These are phyloP conservation scores for Blakeslea trispora DNA, from an alignment of 371 early-diverging fungal species.

Conservation along the genomic window DNA sequence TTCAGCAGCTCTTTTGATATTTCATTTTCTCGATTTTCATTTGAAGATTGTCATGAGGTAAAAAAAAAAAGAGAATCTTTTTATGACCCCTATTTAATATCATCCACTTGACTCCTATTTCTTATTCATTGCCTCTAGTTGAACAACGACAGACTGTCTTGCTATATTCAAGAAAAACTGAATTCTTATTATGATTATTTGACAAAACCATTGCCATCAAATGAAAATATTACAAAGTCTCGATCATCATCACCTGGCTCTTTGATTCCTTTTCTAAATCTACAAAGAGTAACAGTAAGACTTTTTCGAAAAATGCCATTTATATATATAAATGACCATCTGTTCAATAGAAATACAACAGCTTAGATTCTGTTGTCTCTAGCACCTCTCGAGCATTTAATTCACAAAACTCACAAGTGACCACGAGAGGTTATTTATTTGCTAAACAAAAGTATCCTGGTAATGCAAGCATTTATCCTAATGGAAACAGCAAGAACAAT, in stretches of 20 bases:
- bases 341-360: slow-evolving; percentile 27
- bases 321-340: neutral
- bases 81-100: no score
- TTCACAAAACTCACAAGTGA: slow-evolving; percentile 6
- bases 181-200: slow-evolving; percentile 27
- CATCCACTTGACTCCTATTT: no score
- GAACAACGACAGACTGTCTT: slow-evolving; percentile 28
- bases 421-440: slow-evolving; percentile 25
- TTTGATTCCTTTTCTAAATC: slow-evolving; percentile 24
- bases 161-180: slow-evolving; percentile 33
- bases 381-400: slow-evolving; percentile 9
- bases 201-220: slow-evolving; percentile 15
- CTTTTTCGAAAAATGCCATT: no score
- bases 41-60: slow-evolving; percentile 14
- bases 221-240: slow-evolving; percentile 10
- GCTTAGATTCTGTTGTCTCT: slow-evolving; percentile 26
- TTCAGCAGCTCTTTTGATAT: neutral
- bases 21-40: slow-evolving; percentile 10
- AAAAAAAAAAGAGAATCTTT: no score
- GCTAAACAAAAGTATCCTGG: slow-evolving; percentile 16
- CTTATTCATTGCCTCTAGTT: no score
- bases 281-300: slow-evolving; percentile 28
- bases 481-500: slow-evolving; percentile 9
- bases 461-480: slow-evolving; percentile 9
- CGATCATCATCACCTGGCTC: slow-evolving; percentile 22